phyloP scores from a whole-genome alignment of 2,329 filamentous ascomycete genomes.

The Fusarium stilboides region DNA sequence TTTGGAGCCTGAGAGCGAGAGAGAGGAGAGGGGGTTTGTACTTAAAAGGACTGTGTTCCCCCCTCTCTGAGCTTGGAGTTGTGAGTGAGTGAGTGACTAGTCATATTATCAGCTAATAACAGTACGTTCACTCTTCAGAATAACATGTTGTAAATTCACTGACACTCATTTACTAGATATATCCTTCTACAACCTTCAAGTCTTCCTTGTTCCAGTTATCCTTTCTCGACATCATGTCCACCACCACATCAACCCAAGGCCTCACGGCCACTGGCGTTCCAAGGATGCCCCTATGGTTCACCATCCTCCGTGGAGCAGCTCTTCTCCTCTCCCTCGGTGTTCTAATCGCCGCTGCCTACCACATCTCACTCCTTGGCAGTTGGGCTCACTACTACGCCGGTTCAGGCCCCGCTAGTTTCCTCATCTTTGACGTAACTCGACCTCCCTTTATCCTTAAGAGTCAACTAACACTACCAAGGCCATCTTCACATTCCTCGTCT shows the following conservation, averaged over 20 bases:
- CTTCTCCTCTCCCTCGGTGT: slow-evolving; percentile 58
- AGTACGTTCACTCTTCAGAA: not conserved
- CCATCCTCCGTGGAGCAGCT: slow-evolving; percentile 57
- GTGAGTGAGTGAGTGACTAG: not conserved
- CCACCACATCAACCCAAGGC: slow-evolving; percentile 42
- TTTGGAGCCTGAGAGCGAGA: not conserved
- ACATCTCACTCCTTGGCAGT: slow-evolving; percentile 54
- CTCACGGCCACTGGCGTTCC: slow-evolving; percentile 58
- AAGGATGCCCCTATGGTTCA: slow-evolving; percentile 55
- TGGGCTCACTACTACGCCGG: slow-evolving; percentile 43
- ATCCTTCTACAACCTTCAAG: not conserved
- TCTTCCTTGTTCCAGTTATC: not conserved
- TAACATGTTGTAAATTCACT: not conserved
- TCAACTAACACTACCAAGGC: slow-evolving; percentile 50
- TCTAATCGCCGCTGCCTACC: slow-evolving; percentile 59
- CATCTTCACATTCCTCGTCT: slow-evolving; percentile 59
- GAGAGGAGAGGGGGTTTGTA: not conserved
- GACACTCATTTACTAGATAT: not conserved
- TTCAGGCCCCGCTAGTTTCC: slow-evolving; percentile 58
- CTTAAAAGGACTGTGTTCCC: not conserved
- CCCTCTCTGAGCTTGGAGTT: not conserved
- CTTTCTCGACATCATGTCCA: slow-evolving; percentile 20
- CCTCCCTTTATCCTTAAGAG: slow-evolving; percentile 26
- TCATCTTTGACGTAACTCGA: slow-evolving; percentile 61
- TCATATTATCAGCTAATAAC: not conserved